Conservation (phyloP, 257 asterid genomes). For the Leonotis leonurus region DNA sequence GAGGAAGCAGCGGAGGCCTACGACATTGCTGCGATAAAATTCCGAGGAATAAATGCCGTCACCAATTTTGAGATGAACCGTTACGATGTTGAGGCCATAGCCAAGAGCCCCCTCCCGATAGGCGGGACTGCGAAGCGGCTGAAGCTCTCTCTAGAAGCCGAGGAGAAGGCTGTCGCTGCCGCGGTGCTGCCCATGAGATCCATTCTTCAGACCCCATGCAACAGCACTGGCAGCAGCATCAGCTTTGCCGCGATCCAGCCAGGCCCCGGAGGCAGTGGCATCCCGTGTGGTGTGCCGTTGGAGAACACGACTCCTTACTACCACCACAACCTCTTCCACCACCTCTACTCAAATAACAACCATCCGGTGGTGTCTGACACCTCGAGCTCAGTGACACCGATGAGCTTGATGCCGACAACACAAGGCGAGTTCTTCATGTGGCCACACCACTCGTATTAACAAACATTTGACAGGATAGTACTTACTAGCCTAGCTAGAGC, state of each 20-base stretch:
- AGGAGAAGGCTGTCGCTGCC: conserved; percentile 29
- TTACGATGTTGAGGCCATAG: conserved; percentile 72
- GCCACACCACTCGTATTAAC: conserved; percentile 73
- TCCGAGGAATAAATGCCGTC: conserved; percentile 79
- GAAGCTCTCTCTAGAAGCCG: conserved; percentile 54
- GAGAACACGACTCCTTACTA: conserved; percentile 33
- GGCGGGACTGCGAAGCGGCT: conserved; percentile 81
- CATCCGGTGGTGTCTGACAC: conserved; percentile 19
- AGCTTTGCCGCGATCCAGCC: conserved; percentile 51
- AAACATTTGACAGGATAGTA: neutral
- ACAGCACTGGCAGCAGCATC: conserved; percentile 35
- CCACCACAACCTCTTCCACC: conserved; percentile 57
- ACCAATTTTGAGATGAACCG: conserved; percentile 93
- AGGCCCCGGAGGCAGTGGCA: conserved; percentile 17
- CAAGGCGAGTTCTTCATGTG: conserved; percentile 62
- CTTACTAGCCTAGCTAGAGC: conserved; percentile 4
- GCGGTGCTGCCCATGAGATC: conserved; percentile 1
- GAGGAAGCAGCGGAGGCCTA: conserved; percentile 99
- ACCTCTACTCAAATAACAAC: conserved; percentile 29
- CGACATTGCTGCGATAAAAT: conserved; percentile 93
- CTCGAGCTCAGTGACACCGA: conserved; percentile 18
- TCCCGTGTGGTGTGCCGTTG: conserved; percentile 59
- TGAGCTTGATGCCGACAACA: conserved; percentile 39
- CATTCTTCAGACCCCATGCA: conserved; percentile 32
- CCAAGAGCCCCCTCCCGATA: conserved; percentile 78